Base-by-base conservation (phyloP, 257 asterid genomes). In the Lantana camara region DNA sequence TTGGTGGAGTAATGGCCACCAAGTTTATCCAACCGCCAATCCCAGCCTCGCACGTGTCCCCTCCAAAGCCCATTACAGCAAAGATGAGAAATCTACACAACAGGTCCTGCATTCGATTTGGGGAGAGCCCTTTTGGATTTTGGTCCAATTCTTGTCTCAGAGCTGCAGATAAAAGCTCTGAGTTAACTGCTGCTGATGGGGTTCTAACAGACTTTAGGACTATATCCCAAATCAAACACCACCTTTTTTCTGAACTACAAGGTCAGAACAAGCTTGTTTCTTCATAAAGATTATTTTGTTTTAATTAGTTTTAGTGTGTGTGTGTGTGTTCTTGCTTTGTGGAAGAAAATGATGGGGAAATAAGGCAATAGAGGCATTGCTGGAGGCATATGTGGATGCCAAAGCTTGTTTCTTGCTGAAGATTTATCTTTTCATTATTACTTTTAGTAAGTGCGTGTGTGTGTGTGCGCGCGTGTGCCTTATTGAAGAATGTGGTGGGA, bases 1-100 rank as follows among this genome's bases (percentile, higher is more conserved):
- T 32, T n/a, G n/a, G 60, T 11, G 45, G 40, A 49, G 59, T 19
- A 57, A 83, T 89, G 95, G 83, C 83, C 49, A 71, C 84, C 59
- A 80, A 68, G 81, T 70, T 76, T 56, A 66, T 79, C 69, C 83
- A 77, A 47, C 73, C 87, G 67, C 78, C 86, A 75, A 65, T 75
- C 71, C 73, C 78, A 51, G 69, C 71, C 70, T 68, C 79, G 65
- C 82, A 72, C 70, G 54, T 79, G 66, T 62, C 55, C 76, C 79
- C 80, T 63, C 83, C 81, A 42, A 59, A 66, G 47, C 68, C 84
- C 68, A 44, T 46, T 22, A 12, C 79, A 35, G 32, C 7, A 32
- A 68, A 70, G 76, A 71, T 80, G 55, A 63, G 67, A 67, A 81
- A 69, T 73, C 32, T 71, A 44, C 76, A 70, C 51, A 72, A 52